A percentile compares a stretch with the other conserved stretches of the same genome.
Conservation (phyloP, 2,329 filamentous ascomycete species). For the Venturia carpophila region DNA sequence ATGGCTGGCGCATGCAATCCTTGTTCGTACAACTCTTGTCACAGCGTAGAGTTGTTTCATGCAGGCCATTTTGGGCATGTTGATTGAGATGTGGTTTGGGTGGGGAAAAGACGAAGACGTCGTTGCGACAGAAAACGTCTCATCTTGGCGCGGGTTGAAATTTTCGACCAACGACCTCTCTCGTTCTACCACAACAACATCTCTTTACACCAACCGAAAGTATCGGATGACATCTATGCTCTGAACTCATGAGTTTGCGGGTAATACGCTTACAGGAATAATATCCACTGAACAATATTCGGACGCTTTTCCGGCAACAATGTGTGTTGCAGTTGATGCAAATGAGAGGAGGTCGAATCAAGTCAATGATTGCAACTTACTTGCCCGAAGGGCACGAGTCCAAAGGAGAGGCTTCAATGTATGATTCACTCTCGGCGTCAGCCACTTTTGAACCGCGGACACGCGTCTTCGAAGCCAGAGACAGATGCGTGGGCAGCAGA, state of each 20-base stretch:
- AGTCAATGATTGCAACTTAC: too few relatives aligned
- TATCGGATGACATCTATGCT: neutral
- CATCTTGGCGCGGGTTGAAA: conserved; percentile 7
- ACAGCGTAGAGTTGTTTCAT: neutral
- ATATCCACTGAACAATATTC: neutral
- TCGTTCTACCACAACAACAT: neutral
- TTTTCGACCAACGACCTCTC: neutral
- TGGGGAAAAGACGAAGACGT: neutral
- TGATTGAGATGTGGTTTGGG: neutral
- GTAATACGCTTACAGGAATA: neutral
- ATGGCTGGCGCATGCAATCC: neutral
- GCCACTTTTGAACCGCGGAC: too few relatives aligned
- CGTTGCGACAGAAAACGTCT: neutral
- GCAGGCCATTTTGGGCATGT: neutral
- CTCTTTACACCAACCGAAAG: neutral
- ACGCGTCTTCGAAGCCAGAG: too few relatives aligned
- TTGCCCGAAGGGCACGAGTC: too few relatives aligned
- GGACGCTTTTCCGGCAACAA: neutral
- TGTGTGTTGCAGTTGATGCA: too few relatives aligned
- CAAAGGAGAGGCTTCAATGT: too few relatives aligned
- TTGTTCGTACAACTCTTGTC: neutral
- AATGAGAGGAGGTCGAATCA: too few relatives aligned
- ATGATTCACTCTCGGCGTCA: too few relatives aligned
- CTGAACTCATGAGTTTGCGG: neutral
- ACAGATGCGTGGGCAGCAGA: too few relatives aligned